Percentiles rank a stretch among this genome's conserved stretches.
phyloP scores from a whole-genome alignment of 1,284 basidiomycete species.

The Grifola frondosa region DNA sequence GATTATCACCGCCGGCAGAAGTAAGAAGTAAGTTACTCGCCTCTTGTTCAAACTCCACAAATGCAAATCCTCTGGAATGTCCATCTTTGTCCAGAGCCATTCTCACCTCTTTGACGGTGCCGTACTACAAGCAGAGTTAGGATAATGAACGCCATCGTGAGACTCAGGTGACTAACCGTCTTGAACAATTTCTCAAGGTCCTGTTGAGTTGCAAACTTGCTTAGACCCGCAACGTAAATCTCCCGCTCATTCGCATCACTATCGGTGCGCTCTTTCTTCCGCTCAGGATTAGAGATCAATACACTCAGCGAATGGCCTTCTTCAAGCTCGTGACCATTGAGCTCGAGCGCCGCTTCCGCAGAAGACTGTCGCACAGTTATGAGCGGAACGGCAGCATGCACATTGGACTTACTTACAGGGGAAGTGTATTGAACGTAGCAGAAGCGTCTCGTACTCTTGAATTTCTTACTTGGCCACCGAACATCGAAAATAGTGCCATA shows the following conservation, averaged over 20 bases:
- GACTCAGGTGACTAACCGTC: constrained; percentile 45
- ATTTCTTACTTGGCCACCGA: constrained; percentile 98
- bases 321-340: constrained; percentile 77
- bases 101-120: constrained; percentile 77
- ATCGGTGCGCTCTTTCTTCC: constrained; percentile 87
- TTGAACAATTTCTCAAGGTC: constrained; percentile 80
- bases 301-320: constrained; percentile 72
- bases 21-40: constrained; percentile 40
- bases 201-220: constrained; percentile 67
- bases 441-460: constrained; percentile 87
- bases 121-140: constrained; percentile 57
- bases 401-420: constrained; percentile 53
- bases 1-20: neutral
- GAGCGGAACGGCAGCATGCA: neutral
- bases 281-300: constrained; percentile 86
- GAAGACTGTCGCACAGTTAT: constrained; percentile 46
- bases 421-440: constrained; percentile 92
- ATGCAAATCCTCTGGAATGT: constrained; percentile 84
- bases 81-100: constrained; percentile 74
- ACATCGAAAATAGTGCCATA: constrained; percentile 92
- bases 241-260: constrained; percentile 80
- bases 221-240: constrained; percentile 83
- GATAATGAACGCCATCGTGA: constrained; percentile 1
- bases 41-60: constrained; percentile 87
- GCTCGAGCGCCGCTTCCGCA: constrained; percentile 75